Percentiles rank a stretch among this genome's conserved stretches.
These are phyloP conservation scores for Dictyostelium capitatum DNA, from an alignment of 78 protist species.

Conservation along the genomic window DNA sequence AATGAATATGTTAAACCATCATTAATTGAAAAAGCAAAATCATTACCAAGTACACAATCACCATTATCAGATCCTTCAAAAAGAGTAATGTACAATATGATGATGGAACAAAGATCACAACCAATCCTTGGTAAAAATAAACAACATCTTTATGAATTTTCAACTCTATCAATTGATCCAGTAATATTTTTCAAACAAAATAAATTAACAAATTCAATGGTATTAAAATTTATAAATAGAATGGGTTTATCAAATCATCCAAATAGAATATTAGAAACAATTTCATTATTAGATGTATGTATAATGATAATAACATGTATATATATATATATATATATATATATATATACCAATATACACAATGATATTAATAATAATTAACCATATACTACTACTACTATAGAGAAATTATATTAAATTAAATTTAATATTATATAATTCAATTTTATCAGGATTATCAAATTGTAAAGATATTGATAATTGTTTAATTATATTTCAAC, in stretches of 20 bases:
- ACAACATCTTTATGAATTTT: slow-evolving; percentile 41
- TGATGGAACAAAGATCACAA: background rate
- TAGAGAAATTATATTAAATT: background rate
- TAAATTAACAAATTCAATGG: background rate
- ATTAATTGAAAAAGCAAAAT: slow-evolving; percentile 7
- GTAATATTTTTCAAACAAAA: background rate
- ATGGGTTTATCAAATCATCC: slow-evolving; percentile 39
- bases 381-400: background rate
- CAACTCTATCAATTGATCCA: background rate
- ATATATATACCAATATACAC: too few species aligned
- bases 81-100: slow-evolving; percentile 10
- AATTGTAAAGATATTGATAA: slow-evolving; percentile 38
- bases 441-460: slow-evolving; percentile 14
- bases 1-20: background rate
- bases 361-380: background rate
- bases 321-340: background rate
- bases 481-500: slow-evolving; percentile 18
- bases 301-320: background rate
- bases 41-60: slow-evolving; percentile 41
- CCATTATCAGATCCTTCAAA: slow-evolving; percentile 63
- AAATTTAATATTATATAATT: background rate
- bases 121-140: slow-evolving; percentile 61
- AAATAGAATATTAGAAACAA: slow-evolving; percentile 25
- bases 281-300: slow-evolving; percentile 45
- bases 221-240: background rate